Conservation (phyloP, 768 basidiomycete species). For the Amanita polypyramis region DNA sequence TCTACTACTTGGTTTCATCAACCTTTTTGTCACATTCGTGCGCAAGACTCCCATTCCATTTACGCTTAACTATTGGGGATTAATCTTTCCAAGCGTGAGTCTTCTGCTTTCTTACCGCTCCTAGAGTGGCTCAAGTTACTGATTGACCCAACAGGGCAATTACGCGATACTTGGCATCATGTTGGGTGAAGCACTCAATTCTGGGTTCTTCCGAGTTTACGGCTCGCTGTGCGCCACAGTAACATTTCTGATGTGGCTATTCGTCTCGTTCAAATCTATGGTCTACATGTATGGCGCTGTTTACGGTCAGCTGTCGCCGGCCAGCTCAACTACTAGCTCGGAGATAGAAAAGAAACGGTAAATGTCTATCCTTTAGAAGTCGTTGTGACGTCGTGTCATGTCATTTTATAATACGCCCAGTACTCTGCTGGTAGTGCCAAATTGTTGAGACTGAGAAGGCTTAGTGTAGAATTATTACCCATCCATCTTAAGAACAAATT, state of each 20-base stretch:
- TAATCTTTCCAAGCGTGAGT: slow-evolving; percentile 58
- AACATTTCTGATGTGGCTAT: slow-evolving; percentile 43
- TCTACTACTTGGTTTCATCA: slow-evolving; percentile 48
- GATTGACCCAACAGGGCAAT: slow-evolving; percentile 32
- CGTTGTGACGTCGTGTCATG: too few relatives aligned
- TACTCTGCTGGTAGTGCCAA: too few relatives aligned
- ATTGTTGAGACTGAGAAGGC: too few relatives aligned
- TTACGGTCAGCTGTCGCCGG: too few relatives aligned
- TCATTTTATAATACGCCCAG: too few relatives aligned
- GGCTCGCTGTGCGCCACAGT: slow-evolving; percentile 43
- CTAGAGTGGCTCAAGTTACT: background rate
- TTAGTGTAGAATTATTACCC: too few relatives aligned
- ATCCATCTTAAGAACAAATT: too few relatives aligned
- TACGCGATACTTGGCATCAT: slow-evolving; percentile 55
- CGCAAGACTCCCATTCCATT: slow-evolving; percentile 37
- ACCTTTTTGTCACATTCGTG: too few relatives aligned
- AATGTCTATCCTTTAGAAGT: too few relatives aligned
- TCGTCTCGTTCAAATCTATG: slow-evolving; percentile 33
- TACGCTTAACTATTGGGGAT: slow-evolving; percentile 53
- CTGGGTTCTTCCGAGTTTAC: slow-evolving; percentile 43
- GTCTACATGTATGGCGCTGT: slow-evolving; percentile 8
- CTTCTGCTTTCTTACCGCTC: background rate
- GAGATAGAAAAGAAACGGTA: too few relatives aligned
- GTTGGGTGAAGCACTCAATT: slow-evolving; percentile 40
- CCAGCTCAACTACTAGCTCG: too few relatives aligned